phyloP scores from a whole-genome alignment of 768 basidiomycete species.

The Fomitopsis serialis region DNA sequence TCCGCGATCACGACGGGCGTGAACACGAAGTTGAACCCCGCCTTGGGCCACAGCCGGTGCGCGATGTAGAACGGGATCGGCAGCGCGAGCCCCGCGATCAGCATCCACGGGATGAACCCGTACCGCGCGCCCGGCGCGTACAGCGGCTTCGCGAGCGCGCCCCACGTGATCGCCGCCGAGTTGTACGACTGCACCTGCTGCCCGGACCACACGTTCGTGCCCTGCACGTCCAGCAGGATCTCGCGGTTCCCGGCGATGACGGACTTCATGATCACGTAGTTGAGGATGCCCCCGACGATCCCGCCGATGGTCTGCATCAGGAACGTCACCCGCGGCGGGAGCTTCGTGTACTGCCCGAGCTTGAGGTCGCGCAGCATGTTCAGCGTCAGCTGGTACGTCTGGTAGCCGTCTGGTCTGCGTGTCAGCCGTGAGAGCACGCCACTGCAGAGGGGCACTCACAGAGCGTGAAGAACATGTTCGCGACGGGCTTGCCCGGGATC shows the following conservation, averaged over 20 bases:
- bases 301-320: slow-evolving; percentile 36
- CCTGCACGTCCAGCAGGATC: slow-evolving; percentile 46
- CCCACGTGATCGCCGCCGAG: slow-evolving; percentile 49
- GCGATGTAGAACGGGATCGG: slow-evolving; percentile 52
- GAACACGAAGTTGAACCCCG: slow-evolving; percentile 41
- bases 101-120: slow-evolving; percentile 26
- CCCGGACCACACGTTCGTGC: slow-evolving; percentile 47
- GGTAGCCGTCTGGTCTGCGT: slow-evolving; percentile 4
- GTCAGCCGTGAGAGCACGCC: slow-evolving; percentile 30
- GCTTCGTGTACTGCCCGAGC: slow-evolving; percentile 49
- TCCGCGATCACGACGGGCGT: slow-evolving; percentile 38
- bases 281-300: slow-evolving; percentile 45
- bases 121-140: slow-evolving; percentile 11
- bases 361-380: slow-evolving; percentile 58
- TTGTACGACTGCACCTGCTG: slow-evolving; percentile 49
- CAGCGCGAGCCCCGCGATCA: slow-evolving; percentile 44
- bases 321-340: slow-evolving; percentile 60
- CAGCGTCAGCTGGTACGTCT: slow-evolving; percentile 30
- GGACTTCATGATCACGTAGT: slow-evolving; percentile 29
- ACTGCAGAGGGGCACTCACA: slow-evolving; percentile 29
- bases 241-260: slow-evolving; percentile 24
- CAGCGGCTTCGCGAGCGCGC: slow-evolving; percentile 35
- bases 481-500: slow-evolving; percentile 23
- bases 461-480: slow-evolving; percentile 37
- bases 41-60: slow-evolving; percentile 44